Conservation (phyloP, 1,139 yeast genomes). For the Lodderomyces theae region DNA sequence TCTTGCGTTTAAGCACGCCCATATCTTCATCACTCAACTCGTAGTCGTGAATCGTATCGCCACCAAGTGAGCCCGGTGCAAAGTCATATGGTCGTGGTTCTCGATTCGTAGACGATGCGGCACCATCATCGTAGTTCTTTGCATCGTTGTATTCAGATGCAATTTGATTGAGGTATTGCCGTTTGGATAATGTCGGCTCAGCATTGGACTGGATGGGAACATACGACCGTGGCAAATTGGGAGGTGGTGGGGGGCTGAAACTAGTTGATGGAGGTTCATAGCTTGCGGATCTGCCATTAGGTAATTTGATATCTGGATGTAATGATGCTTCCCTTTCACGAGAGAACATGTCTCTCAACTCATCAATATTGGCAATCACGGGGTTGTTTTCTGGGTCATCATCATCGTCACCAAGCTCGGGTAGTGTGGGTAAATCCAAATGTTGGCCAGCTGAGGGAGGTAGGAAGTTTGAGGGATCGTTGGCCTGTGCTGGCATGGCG, state of each 20-base stretch:
- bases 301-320: not conserved
- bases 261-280: not conserved
- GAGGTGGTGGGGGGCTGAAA: not conserved
- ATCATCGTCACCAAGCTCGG: constrained; percentile 10
- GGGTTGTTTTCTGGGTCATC: constrained; percentile 22
- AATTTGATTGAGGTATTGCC: constrained; percentile 11
- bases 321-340: not conserved
- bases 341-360: constrained; percentile 9
- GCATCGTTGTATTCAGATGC: constrained; percentile 13
- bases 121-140: constrained; percentile 16
- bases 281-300: not conserved
- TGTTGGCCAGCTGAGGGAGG: too few relatives aligned
- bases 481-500: too few relatives aligned
- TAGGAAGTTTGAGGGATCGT: too few relatives aligned
- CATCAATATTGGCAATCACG: constrained; percentile 20
- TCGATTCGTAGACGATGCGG: constrained; percentile 4
- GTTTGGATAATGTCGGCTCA: constrained; percentile 5
- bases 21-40: constrained; percentile 22
- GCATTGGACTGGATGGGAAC: constrained; percentile 13
- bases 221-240: constrained; percentile 4
- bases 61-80: constrained; percentile 5
- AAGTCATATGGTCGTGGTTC: not conserved
- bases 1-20: constrained; percentile 9
- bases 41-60: constrained; percentile 12
- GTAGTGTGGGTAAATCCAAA: too few relatives aligned